phyloP scores from a whole-genome alignment of 768 basidiomycete species.

The Russula brevipes region DNA sequence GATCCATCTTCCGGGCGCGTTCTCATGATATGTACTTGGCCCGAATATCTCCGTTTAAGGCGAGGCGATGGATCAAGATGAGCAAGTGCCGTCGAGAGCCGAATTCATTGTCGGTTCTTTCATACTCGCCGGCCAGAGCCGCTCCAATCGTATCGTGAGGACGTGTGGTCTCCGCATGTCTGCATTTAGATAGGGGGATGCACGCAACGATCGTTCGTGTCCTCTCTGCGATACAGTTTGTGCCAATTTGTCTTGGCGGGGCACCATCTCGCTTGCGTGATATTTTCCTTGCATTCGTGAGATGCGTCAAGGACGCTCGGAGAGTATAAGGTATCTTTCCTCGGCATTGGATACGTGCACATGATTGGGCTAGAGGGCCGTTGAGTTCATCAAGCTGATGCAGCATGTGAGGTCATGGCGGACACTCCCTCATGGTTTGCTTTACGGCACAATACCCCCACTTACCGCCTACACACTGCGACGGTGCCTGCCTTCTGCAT shows the following conservation, averaged over 20 bases:
- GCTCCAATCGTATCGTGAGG: background rate
- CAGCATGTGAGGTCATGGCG: constrained; percentile 11
- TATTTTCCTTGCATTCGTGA: constrained; percentile 9
- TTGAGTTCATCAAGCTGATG: constrained; percentile 11
- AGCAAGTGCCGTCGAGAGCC: background rate
- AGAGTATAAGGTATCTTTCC: constrained; percentile 2
- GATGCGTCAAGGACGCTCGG: constrained; percentile 1
- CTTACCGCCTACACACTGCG: background rate
- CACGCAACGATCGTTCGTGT: background rate
- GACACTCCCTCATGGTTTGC: background rate
- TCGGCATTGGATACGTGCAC: background rate
- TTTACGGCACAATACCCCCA: constrained; percentile 13
- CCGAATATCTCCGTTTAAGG: constrained; percentile 19
- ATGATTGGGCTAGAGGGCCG: constrained; percentile 2
- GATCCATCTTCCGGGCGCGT: constrained; percentile 10
- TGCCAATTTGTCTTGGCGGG: background rate
- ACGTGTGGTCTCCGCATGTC: background rate
- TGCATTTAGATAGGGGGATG: background rate
- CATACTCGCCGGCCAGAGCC: background rate
- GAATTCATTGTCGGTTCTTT: background rate
- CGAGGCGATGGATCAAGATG: constrained; percentile 1
- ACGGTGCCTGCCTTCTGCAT: constrained; percentile 1
- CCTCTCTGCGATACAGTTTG: background rate
- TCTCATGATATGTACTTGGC: background rate
- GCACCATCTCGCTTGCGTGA: background rate